Evolutionary conservation across 2,329 filamentous ascomycete genomes (phyloP).

Genomic region (Calonectria hongkongensis): DNA sequence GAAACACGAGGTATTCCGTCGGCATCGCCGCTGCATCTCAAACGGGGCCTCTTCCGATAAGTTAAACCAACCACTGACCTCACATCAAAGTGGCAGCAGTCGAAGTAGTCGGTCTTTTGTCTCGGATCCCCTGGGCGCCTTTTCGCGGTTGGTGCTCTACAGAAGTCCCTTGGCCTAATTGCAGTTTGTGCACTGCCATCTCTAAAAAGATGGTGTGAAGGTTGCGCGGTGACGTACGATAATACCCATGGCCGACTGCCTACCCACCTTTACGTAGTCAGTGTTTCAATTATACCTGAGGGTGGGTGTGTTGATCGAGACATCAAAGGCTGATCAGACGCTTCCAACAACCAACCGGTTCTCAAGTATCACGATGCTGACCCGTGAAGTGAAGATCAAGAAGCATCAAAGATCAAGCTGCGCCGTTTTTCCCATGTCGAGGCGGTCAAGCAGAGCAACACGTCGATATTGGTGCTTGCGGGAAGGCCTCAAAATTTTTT

Average conservation of each 20-base stretch:
- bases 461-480: not conserved
- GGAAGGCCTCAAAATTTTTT: constrained; percentile 4
- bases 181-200: not conserved
- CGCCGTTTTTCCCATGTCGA: not conserved
- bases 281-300: not conserved
- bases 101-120: constrained; percentile 8
- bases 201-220: not conserved
- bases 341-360: not conserved
- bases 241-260: not conserved
- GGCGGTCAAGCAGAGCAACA: not conserved
- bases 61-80: not conserved
- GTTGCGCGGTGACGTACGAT: not conserved
- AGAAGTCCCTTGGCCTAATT: not conserved
- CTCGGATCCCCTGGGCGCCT: not conserved
- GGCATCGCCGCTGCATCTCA: constrained; percentile 9
- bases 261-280: not conserved
- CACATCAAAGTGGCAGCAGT: not conserved
- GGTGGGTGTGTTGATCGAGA: not conserved
- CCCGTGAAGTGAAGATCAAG: not conserved
- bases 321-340: no score
- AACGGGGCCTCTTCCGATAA: not conserved
- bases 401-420: not conserved
- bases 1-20: not conserved
- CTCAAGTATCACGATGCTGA: not conserved
- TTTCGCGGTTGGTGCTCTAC: not conserved